Base-by-base conservation (phyloP, 768 basidiomycete species). In the Termitomyces sp. region DNA sequence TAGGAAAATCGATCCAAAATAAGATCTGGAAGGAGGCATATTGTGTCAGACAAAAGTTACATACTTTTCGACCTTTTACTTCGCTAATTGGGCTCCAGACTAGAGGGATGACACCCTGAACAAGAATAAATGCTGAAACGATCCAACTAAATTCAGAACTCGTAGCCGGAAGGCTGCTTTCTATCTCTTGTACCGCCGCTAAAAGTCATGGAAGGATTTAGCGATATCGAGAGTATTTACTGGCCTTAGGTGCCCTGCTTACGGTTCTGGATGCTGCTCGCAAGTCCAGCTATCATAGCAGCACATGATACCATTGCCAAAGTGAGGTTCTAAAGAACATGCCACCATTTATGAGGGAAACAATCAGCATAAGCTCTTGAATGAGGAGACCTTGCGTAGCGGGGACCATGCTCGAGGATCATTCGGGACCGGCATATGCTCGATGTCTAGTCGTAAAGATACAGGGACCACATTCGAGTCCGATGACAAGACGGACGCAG, bases 1-100 rank as follows among this genome's bases (percentile, higher is more conserved):
- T 83, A 16, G 12, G 14, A 52, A 44, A 9, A 39, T 37, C 16
- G 18, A 37, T n/a, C 4, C 18, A 32, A 20, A 13, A 20, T 59
- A 41, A 36, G 44, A 46, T 2, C 59, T 10, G 43, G 44, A 32
- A 24, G 4, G 24, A 14, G 4, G n/a, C 3, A 22, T 37, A 9
- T 10, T 10, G 41, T 34, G 10, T 20, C 4, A 26, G 3, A 24
- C 22, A 20, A 12, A 29, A 31, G 29, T 7, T 20, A 67, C 76
- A 22, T 60, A 84, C 85, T 76, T 84, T 91, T 53, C 90, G 75
- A 8, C 90, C 91, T 64, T 83, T 85, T 32, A 92, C 80, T 69
- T 93, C 91, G 55, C 85, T 86, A 26, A 87, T 71, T 0, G 83
- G 79, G 54, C 77, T 81, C 90, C 90, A 91, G 4, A 86, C 36